Base-by-base conservation (phyloP, 768 basidiomycete species). In the Boletus vermiculosoides region DNA sequence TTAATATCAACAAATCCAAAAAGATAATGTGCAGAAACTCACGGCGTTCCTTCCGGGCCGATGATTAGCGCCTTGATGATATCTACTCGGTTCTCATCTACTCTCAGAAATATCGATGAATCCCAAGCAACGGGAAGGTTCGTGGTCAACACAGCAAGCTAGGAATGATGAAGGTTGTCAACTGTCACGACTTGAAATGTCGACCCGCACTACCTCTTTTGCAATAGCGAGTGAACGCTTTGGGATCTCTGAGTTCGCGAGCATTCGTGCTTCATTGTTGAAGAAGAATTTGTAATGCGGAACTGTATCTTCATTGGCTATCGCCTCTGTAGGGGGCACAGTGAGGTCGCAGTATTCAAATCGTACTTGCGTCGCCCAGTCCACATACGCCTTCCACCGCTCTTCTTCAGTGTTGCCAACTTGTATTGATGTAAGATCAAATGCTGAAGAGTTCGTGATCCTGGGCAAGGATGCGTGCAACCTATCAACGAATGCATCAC, bases 81-180 rank as follows among this genome's bases (percentile, higher is more conserved):
- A 67, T 94, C 94, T 15, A 94, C 92, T 13, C 94, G 84, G 16
- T 83, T 87, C 75, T 97, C 95, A 69, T 98, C 95, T 5, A 96
- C 94, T 50, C 90, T 83, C 56, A 98, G 74, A 75, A 96, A 97
- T 61, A 98, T 87, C 1, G 92, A 95, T 5, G 94, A 96, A 65
- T 93, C 86, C 91, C 93, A 97, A 7, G 92, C 88, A 15, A 93
- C 87, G n/a, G 95, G 95, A 25, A 98, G 77, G 68, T 94, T 95
- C 12, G 93, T 94, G 3, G 94, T 94, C 51, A 98, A 80, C 39
- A 95, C 92, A 2, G 95, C 94, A 58, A 97, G 85, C 92, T 94
- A 40, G 60, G n/a, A 57, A 58, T 49, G 36, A 51, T 54, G 33
- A 58, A 36, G 62, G 18, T 61, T 53, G 57, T 62, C 8, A 56